A percentile compares a stretch with the other conserved stretches of the same genome.
phyloP scores from a whole-genome alignment of 2,329 filamentous ascomycete genomes.

The Colletotrichum melonis region DNA sequence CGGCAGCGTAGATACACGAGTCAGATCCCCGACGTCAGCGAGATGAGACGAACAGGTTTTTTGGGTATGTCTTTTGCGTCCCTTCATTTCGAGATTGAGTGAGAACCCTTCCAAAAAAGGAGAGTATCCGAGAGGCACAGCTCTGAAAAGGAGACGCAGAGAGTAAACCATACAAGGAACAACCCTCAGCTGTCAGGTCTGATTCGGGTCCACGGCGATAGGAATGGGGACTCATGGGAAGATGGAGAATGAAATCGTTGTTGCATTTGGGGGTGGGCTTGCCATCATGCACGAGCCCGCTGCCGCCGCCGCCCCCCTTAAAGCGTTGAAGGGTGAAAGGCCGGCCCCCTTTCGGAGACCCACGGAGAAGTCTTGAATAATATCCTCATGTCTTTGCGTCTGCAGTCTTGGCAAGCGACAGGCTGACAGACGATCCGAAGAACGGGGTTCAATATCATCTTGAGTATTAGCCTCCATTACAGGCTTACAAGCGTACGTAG shows the following conservation, averaged over 20 bases:
- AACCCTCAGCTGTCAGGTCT: conserved; percentile 4
- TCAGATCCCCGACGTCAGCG: conserved; percentile 17
- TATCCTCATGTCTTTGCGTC: conserved; percentile 31
- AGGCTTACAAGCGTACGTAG: background rate
- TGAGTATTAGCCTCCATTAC: background rate
- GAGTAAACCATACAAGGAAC: conserved; percentile 2
- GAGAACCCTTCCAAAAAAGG: background rate
- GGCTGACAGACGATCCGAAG: background rate
- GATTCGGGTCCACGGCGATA: conserved; percentile 15
- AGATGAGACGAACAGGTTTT: conserved; percentile 28
- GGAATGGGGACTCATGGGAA: background rate
- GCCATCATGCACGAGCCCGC: conserved; percentile 22
- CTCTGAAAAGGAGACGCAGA: background rate
- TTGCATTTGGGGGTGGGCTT: background rate
- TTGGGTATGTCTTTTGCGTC: background rate
- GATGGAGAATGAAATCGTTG: background rate
- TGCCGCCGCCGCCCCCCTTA: background rate
- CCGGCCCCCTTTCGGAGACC: conserved; percentile 15
- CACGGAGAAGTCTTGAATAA: conserved; percentile 33
- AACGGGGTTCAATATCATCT: background rate
- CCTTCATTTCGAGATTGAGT: background rate
- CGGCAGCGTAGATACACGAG: conserved; percentile 15
- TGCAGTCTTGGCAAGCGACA: conserved; percentile 21
- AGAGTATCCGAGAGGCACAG: background rate
- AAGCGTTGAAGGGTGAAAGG: background rate